A percentile compares a stretch with the other conserved stretches of the same genome.
phyloP scores from a whole-genome alignment of 768 basidiomycete genomes.

The Panellus pusillus region DNA sequence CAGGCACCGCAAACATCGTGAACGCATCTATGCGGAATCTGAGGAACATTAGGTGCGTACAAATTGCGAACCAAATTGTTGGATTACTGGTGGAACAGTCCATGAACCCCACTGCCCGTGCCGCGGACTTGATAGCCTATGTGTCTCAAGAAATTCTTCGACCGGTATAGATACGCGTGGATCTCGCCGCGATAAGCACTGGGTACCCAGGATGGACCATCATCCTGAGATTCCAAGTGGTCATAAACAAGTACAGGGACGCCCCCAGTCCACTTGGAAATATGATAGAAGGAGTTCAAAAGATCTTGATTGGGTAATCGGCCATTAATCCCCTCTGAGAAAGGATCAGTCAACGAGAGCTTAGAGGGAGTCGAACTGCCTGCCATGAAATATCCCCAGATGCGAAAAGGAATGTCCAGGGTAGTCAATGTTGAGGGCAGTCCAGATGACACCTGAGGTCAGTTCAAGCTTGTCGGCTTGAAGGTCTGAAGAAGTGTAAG shows the following conservation, averaged over 20 bases:
- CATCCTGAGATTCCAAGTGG: constrained; percentile 50
- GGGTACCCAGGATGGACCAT: constrained; percentile 48
- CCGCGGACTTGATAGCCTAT: constrained; percentile 75
- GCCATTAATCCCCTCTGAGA: constrained; percentile 89
- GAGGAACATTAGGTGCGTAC: constrained; percentile 2
- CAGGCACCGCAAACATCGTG: constrained; percentile 86
- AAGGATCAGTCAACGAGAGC: background rate
- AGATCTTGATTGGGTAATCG: constrained; percentile 96
- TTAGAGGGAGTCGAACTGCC: constrained; percentile 23
- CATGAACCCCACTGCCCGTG: constrained; percentile 85
- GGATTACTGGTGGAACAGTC: constrained; percentile 79
- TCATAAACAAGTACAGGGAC: constrained; percentile 84
- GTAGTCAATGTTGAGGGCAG: constrained; percentile 91
- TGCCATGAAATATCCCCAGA: constrained; percentile 92
- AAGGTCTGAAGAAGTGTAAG: constrained; percentile 50
- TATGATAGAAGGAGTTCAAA: constrained; percentile 75
- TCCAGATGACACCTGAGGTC: constrained; percentile 91
- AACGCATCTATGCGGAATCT: constrained; percentile 95
- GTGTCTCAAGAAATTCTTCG: constrained; percentile 70
- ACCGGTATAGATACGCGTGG: constrained; percentile 54
- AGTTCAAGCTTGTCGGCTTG: constrained; percentile 60
- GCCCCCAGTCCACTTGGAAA: constrained; percentile 70
- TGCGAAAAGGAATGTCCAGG: constrained; percentile 97
- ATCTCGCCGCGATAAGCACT: constrained; percentile 44
- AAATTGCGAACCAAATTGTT: background rate